These are phyloP conservation scores for Yamadazyma sp. DNA, from an alignment of 1,139 yeast genomes.

Conservation along the genomic window DNA sequence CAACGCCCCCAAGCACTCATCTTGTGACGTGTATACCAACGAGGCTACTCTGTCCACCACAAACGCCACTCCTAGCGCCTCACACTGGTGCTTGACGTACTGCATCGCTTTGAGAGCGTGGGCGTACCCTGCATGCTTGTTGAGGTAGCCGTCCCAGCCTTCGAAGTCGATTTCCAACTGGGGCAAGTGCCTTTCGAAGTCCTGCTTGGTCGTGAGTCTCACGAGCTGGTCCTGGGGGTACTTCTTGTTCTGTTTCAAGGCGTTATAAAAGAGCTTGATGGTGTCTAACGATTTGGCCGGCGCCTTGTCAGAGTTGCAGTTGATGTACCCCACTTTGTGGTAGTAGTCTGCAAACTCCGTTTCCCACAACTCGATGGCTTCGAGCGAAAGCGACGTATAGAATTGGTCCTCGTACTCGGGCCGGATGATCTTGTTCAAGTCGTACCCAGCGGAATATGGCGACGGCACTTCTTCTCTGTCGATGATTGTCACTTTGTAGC, in stretches of 20 bases:
- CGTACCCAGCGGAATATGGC: constrained; percentile 17
- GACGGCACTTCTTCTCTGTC: constrained; percentile 19
- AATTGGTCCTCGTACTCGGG: constrained; percentile 19
- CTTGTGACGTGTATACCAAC: constrained; percentile 13
- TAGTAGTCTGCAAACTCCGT: constrained; percentile 12
- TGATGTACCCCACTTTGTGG: constrained; percentile 16
- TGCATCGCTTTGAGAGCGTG: constrained; percentile 16
- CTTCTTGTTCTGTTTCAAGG: constrained; percentile 9
- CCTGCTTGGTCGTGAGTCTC: constrained; percentile 9
- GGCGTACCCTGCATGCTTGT: constrained; percentile 18
- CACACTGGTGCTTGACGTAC: constrained; percentile 23
- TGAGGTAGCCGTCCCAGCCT: constrained; percentile 17
- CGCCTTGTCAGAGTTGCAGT: constrained; percentile 15
- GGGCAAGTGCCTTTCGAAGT: constrained; percentile 11
- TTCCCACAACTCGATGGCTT: constrained; percentile 18
- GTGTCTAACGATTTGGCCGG: constrained; percentile 12
- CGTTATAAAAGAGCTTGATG: constrained; percentile 9
- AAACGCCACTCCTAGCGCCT: constrained; percentile 30
- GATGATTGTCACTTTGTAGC: constrained; percentile 19
- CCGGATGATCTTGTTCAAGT: constrained; percentile 18
- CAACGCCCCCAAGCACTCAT: constrained; percentile 13
- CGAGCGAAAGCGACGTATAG: constrained; percentile 16
- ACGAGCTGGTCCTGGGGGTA: constrained; percentile 9
- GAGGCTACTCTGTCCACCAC: constrained; percentile 27
- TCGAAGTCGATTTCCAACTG: constrained; percentile 12